Evolutionary conservation across 495 filamentous ascomycete species (phyloP).

Genomic region (Gamarada debralockiae): DNA sequence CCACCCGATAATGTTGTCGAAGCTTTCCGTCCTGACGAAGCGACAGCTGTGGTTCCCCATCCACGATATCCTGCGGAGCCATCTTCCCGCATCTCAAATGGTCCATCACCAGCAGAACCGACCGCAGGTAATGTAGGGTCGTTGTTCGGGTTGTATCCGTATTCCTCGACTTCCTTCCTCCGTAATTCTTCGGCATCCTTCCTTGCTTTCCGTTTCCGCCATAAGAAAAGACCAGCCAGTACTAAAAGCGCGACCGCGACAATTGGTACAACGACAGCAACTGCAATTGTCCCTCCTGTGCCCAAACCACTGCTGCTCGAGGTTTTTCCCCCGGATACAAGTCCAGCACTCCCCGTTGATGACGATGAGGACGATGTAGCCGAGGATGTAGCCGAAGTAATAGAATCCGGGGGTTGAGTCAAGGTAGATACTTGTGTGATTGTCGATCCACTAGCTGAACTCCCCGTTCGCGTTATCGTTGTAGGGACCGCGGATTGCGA

Average conservation of each 20-base stretch:
- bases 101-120: conserved; percentile 40
- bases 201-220: conserved; percentile 78
- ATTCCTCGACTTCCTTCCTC: conserved; percentile 93
- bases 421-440: conserved; percentile 6
- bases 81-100: conserved; percentile 67
- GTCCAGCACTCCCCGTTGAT: background rate
- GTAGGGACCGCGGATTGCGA: conserved; percentile 18
- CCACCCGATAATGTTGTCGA: conserved; percentile 86
- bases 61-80: conserved; percentile 79
- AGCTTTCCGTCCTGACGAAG: conserved; percentile 71
- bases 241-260: conserved; percentile 82
- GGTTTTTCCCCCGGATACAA: conserved; percentile 6
- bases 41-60: conserved; percentile 80
- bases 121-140: conserved; percentile 77
- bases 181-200: conserved; percentile 84
- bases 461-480: background rate
- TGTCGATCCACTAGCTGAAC: conserved; percentile 4
- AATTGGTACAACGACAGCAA: conserved; percentile 93
- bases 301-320: conserved; percentile 43
- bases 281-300: conserved; percentile 69
- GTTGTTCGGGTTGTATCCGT: conserved; percentile 92
- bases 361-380: conserved; percentile 1
- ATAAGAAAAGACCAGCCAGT: conserved; percentile 72
- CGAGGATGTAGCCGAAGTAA: background rate
- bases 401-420: background rate